Evolutionary conservation across 805 yeast genomes (phyloP).

Genomic region (Wickerhamomyces sydowiorum): DNA sequence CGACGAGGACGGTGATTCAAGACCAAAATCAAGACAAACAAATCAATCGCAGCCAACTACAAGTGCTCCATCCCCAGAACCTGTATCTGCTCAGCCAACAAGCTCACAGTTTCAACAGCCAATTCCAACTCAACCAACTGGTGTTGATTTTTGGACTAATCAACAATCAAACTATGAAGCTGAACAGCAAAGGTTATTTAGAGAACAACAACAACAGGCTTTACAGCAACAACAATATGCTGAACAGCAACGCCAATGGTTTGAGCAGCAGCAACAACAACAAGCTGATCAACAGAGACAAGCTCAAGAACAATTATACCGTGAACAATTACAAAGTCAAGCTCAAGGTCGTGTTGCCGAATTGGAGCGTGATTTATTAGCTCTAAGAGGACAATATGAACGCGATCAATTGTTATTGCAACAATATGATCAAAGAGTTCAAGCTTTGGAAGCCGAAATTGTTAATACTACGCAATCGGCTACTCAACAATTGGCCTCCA

Average conservation of each 20-base stretch:
- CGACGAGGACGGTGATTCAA: slow-evolving; percentile 13
- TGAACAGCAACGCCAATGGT: slow-evolving; percentile 59
- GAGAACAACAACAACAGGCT: slow-evolving; percentile 59
- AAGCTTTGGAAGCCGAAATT: slow-evolving; percentile 72
- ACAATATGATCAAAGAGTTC: slow-evolving; percentile 83
- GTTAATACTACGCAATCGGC: slow-evolving; percentile 55
- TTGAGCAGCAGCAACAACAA: slow-evolving; percentile 66
- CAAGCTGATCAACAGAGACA: slow-evolving; percentile 63
- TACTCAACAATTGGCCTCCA: slow-evolving; percentile 65
- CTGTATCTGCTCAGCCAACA: slow-evolving; percentile 43
- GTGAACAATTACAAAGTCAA: slow-evolving; percentile 65
- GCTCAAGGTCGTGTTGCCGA: slow-evolving; percentile 76
- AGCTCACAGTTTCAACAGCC: slow-evolving; percentile 31
- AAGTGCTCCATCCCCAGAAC: slow-evolving; percentile 24
- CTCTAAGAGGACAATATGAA: slow-evolving; percentile 75
- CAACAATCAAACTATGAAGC: slow-evolving; percentile 50
- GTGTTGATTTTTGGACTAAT: slow-evolving; percentile 36
- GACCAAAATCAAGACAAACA: slow-evolving; percentile 20
- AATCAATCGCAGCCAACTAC: slow-evolving; percentile 5
- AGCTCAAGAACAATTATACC: slow-evolving; percentile 64
- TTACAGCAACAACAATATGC: slow-evolving; percentile 64
- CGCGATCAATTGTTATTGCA: slow-evolving; percentile 78
- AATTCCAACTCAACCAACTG: slow-evolving; percentile 49
- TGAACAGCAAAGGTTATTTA: slow-evolving; percentile 56
- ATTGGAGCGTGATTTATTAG: slow-evolving; percentile 72